Base-by-base conservation (phyloP, 2,329 filamentous ascomycete genomes). In the Fusarium subglutinans region DNA sequence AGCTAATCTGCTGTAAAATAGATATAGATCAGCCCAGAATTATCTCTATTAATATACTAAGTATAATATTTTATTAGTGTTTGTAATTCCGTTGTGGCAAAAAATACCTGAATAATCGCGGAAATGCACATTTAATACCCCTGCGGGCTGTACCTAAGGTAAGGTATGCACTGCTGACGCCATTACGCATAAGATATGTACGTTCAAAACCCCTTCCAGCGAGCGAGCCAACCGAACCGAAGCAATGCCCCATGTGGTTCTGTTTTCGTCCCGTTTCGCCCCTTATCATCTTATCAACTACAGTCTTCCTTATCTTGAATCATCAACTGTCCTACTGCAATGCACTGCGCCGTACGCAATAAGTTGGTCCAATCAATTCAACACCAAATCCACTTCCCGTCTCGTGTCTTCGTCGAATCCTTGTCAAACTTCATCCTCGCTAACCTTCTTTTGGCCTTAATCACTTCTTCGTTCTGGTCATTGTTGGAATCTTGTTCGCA, bases 321-420 rank as follows among this genome's bases (percentile, higher is more conserved):
- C 61, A 48, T 60, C 71, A 63, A 33, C 30, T 57, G 43, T 35
- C 51, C 37, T 53, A 58, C 69, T 51, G 24, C 24, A 45, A 18
- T 20, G 24, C 44, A 30, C 45, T 30, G 45, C 24, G 55, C 59
- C 60, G 53, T 62, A 62, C 70, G 65, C 61, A 62, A 58, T 59
- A 66, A 73, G 26, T 30, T 48, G 24, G 45, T 75, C 62, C 64
- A 76, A 75, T 74, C 59, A 55, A 76, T 74, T 67, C 63, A 66
- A 70, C 58, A 57, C 64, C 47, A 63, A 66, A 64, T 59, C 69
- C 61, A 61, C 69, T 54, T 63, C 62, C 48, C 65, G 40, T 66
- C 71, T 77, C 75, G 73, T 76, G 73, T 77, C 62, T 50, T 65
- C 50, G 30, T 54, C 48, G 40, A 59, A 75, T 44, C 72, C 72